Evolutionary conservation across 192 early-diverging fungal species (phyloP), one percentile per base, ranked within the genome.

Genomic region (Mortierella antarctica): DNA sequence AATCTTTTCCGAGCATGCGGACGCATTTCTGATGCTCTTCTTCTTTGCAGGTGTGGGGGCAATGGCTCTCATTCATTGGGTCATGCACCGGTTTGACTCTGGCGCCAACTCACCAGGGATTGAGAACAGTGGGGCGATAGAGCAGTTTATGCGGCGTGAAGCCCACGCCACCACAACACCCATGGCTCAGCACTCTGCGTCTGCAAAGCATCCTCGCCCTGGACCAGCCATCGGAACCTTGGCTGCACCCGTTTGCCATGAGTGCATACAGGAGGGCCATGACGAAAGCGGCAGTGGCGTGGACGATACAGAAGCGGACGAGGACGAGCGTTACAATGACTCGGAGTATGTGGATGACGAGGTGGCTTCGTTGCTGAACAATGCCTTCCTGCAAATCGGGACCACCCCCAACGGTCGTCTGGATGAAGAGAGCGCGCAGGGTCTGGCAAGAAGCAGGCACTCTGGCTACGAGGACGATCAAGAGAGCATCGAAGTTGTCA

Each of bases 291-390:
- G 31, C 31, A 31, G 31, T 31, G 31, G 31, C 1, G 4, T 21
- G 5, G 57, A 41, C 1, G 40, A 44, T 11, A 31, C 3, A 3
- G 31, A 31, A 31, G 3, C 3, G 31, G 57, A 65, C 14, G 76
- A 71, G 14, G 75, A 70, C 11, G 75, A 65, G 47, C 66, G 58
- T 5, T 80, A 80, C 39, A 67, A 72, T 53, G 76, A 80, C 46
- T 80, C 77, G 1, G 77, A 80, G 18, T 80, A 72, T 42, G 77
- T 80, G 4, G 77, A 80, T 17, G 77, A 80, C 13, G 77, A 80
- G 55, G 65, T 64, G 48, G 59, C 77, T 8, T 80, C 77, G 1
- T 14, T 80, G 7, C 45, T 80, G 23, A 71, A 80, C 17, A 80
- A 80, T 45, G 77, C 77, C 12, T 72, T 72, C 42, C 52, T 71